Evolutionary conservation across 306 rosid species (phyloP), one percentile per base, ranked within the genome.

Genomic region (Mimosa bimucronata): DNA sequence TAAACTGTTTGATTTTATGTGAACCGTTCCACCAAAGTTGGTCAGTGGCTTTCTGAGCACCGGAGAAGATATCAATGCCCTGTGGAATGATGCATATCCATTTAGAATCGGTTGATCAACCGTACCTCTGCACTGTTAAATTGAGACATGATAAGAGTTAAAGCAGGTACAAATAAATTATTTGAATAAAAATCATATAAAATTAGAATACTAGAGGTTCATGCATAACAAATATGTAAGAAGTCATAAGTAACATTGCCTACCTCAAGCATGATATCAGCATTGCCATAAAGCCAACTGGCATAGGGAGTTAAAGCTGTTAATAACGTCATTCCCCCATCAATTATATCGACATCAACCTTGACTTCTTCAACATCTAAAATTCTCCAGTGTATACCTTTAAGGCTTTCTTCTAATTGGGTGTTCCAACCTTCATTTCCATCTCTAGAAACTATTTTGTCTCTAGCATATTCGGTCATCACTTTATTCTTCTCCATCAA

Each of bases 241-340:
- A 81, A 68, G 60, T 53, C 73, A 40, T 62, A 73, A 71, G 45
- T 44, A 66, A 82, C 68, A 69, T 74, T 73, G 53, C 90, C 57
- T 82, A 95, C 98, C 94, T 92, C 90, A 79, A 95, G 94, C 90
- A 86, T 87, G 77, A 92, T 83, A 70, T 91, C 96, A 26, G 98
- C 98, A 77, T 87, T 90, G 66, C 98, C 98, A 77, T 90, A 88
- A 85, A 95, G 98, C 98, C 98, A 95, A 81, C 89, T 82, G 81
- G 90, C 97, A 90, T 91, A 79, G 73, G 98, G 97, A 80, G 94
- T 84, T 83, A 92, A 83, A 81, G 98, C 96, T 81, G 98, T 89
- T 67, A 95, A 81, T 84, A 95, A 84, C 94, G 87, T 87, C 98
- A 95, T 95, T 80, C 98, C 98, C 74, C 98, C 98, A 85, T 95